Evolutionary conservation across 2,329 filamentous ascomycete genomes (phyloP).

Genomic region (Paraconiothyrium brasiliense): DNA sequence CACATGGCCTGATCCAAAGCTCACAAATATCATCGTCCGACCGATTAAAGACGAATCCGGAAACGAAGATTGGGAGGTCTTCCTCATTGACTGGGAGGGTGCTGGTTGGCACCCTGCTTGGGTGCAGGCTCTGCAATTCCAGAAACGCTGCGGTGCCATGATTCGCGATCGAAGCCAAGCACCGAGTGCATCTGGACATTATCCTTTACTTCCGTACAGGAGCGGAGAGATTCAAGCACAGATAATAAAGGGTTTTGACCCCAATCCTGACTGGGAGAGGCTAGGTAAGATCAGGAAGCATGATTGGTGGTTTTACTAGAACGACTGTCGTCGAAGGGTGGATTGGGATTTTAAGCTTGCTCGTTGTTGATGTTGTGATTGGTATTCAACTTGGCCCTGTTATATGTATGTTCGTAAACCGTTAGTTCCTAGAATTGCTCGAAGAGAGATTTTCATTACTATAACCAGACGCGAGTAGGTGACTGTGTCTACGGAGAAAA

Average conservation of each 20-base stretch:
- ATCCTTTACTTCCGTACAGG: not conserved
- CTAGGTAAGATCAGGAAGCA: not conserved
- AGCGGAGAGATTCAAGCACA: not conserved
- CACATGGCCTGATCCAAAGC: slow-evolving; percentile 3
- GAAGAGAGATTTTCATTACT: not conserved
- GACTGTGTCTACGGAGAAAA: not conserved
- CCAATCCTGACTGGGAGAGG: not conserved
- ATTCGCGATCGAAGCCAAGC: not conserved
- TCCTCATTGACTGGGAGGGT: slow-evolving; percentile 5
- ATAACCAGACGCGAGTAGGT: not conserved
- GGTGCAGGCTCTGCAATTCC: slow-evolving; percentile 4
- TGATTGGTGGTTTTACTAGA: not conserved
- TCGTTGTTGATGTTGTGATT: too few species aligned
- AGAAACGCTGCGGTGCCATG: not conserved
- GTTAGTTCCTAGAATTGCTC: not conserved
- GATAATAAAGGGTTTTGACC: slow-evolving; percentile 2
- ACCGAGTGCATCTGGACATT: too few species aligned
- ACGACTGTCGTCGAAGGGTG: not conserved
- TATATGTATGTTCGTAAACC: not conserved
- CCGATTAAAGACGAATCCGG: not conserved
- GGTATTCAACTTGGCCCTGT: too few species aligned
- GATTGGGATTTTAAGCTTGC: too few species aligned
- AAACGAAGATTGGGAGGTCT: slow-evolving; percentile 11
- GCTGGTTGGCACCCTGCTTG: slow-evolving; percentile 10
- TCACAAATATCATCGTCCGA: slow-evolving; percentile 2